Evolutionary conservation across 106 monocot genomes (phyloP).

Genomic region (Amphibolis antarctica): DNA sequence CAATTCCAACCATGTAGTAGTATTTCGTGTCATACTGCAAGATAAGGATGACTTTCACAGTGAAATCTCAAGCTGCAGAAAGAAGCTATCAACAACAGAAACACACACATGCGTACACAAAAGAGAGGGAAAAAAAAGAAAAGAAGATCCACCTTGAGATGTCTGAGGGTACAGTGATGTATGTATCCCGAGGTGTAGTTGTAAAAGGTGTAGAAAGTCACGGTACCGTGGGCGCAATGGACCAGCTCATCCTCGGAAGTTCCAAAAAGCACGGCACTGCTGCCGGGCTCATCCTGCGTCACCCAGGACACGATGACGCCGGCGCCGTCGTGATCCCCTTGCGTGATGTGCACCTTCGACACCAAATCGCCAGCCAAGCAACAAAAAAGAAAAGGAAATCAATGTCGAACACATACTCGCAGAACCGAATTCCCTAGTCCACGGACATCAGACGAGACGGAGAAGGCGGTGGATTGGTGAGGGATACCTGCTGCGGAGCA

Average conservation of each 20-base stretch:
- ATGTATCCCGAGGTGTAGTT: slow-evolving; percentile 85
- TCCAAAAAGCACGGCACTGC: slow-evolving; percentile 46
- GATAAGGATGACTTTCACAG: not conserved
- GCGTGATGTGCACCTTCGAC: slow-evolving; percentile 74
- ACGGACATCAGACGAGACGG: too few relatives aligned
- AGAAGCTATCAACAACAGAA: not conserved
- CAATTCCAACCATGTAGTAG: slow-evolving; percentile 29
- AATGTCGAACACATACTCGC: too few relatives aligned
- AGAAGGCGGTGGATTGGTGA: too few relatives aligned
- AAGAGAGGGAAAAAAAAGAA: too few relatives aligned
- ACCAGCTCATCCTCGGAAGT: slow-evolving; percentile 28
- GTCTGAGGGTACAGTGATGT: slow-evolving; percentile 52
- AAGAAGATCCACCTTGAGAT: slow-evolving; percentile 31
- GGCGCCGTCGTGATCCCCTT: slow-evolving; percentile 52
- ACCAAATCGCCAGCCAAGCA: not conserved
- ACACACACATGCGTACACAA: not conserved
- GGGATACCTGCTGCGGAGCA: slow-evolving; percentile 56
- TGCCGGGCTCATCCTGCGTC: slow-evolving; percentile 46
- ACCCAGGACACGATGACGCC: slow-evolving; percentile 76
- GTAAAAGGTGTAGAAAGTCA: slow-evolving; percentile 39
- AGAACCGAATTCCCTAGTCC: not conserved
- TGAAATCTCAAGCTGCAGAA: not conserved
- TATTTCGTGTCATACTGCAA: slow-evolving; percentile 46
- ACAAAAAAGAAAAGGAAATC: too few relatives aligned
- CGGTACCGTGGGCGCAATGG: slow-evolving; percentile 24